Percentiles rank a stretch among this genome's conserved stretches.
These are phyloP conservation scores for Hanseniaspora vineae DNA, from an alignment of 805 yeast species.

Conservation along the genomic window DNA sequence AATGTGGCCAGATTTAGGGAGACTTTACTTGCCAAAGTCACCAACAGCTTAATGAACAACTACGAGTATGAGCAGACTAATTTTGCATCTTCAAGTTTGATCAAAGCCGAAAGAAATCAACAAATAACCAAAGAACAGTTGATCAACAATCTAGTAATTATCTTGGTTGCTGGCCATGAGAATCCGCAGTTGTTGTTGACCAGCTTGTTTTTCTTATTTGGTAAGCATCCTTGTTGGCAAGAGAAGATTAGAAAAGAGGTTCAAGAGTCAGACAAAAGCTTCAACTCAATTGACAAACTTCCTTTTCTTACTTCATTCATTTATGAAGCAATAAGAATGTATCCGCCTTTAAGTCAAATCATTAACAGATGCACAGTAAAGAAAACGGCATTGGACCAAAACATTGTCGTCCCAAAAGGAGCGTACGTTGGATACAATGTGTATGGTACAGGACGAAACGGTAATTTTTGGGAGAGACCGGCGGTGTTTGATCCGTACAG, in stretches of 20 bases:
- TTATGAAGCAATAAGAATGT: slow-evolving; percentile 35
- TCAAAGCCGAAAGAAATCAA: slow-evolving; percentile 27
- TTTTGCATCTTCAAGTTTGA: slow-evolving; percentile 30
- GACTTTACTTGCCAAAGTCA: slow-evolving; percentile 25
- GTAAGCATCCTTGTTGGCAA: slow-evolving; percentile 28
- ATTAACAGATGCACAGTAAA: slow-evolving; percentile 35
- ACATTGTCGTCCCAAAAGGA: slow-evolving; percentile 35
- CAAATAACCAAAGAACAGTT: slow-evolving; percentile 33
- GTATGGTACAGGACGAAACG: slow-evolving; percentile 36
- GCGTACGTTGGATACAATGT: slow-evolving; percentile 44
- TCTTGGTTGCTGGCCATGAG: slow-evolving; percentile 52
- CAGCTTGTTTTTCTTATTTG: slow-evolving; percentile 33
- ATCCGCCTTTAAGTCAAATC: slow-evolving; percentile 46
- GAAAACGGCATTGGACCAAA: slow-evolving; percentile 27
- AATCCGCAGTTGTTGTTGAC: slow-evolving; percentile 43
- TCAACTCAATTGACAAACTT: slow-evolving; percentile 6
- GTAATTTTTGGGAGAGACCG: slow-evolving; percentile 31
- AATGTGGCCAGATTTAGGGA: slow-evolving; percentile 31
- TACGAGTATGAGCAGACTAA: slow-evolving; percentile 22
- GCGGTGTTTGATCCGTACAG: slow-evolving; percentile 34
- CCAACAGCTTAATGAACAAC: slow-evolving; percentile 19
- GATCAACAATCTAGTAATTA: slow-evolving; percentile 39
- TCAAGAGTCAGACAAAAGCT: slow-evolving; percentile 1
- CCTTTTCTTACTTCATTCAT: slow-evolving; percentile 26
- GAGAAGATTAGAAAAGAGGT: slow-evolving; percentile 17